A percentile compares a stretch with the other conserved stretches of the same genome.
Conservation (phyloP, 2,329 filamentous ascomycete species). For the Ophiostoma himal-ulmi region DNA sequence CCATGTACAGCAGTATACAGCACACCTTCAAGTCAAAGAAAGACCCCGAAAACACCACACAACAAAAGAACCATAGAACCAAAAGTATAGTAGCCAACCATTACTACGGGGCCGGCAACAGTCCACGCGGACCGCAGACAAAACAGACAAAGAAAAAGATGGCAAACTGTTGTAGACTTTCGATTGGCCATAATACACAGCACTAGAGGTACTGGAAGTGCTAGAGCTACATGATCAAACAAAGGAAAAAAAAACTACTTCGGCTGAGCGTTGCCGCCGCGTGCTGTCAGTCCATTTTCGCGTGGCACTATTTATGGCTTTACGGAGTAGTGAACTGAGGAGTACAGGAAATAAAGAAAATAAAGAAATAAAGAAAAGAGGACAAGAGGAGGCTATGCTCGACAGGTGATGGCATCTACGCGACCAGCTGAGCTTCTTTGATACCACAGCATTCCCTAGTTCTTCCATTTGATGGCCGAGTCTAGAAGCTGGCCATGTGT, state of each 20-base stretch:
- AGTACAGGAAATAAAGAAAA: background rate
- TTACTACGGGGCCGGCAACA: background rate
- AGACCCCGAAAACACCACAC: background rate
- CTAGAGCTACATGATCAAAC: background rate
- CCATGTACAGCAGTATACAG: too few relatives aligned
- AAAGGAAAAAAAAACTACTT: background rate
- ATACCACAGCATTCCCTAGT: background rate
- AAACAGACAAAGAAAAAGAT: background rate
- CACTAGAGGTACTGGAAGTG: background rate
- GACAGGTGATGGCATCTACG: background rate
- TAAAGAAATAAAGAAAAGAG: background rate
- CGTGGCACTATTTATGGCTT: background rate
- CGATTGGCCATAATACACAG: background rate
- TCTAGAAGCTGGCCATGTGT: background rate
- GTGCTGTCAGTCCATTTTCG: background rate
- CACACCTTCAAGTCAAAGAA: background rate
- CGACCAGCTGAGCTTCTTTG: conserved; percentile 4
- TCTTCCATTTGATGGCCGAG: conserved; percentile 5
- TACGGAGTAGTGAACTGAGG: too few relatives aligned
- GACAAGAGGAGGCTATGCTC: background rate
- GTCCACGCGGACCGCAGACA: background rate
- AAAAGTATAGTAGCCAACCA: background rate
- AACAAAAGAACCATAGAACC: background rate
- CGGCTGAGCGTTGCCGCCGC: conserved; percentile 2
- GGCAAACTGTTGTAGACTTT: background rate